Conservation (phyloP, 495 filamentous ascomycete species). For the Echria macrotheca region DNA sequence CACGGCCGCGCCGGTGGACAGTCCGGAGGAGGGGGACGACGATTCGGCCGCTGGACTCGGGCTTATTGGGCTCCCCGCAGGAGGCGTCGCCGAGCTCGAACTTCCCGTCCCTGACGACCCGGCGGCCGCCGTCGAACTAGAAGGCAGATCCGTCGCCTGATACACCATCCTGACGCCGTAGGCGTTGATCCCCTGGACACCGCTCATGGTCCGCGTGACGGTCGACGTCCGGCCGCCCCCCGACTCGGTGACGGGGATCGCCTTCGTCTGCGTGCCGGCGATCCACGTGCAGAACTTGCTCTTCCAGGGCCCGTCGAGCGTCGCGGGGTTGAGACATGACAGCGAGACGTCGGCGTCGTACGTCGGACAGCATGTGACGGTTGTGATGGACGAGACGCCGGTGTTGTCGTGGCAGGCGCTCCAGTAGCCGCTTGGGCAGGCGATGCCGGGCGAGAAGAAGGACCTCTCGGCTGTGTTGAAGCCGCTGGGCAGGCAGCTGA, state of each 20-base stretch:
- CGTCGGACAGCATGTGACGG: conserved; percentile 25
- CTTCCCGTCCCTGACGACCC: background rate
- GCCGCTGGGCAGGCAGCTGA: conserved; percentile 18
- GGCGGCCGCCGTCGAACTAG: background rate
- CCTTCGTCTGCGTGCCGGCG: background rate
- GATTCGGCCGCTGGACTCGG: background rate
- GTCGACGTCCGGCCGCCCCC: conserved; percentile 9
- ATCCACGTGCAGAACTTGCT: conserved; percentile 21
- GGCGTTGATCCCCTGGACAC: conserved; percentile 16
- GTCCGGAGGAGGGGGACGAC: background rate
- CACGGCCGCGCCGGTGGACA: conserved; percentile 16
- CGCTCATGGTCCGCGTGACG: background rate
- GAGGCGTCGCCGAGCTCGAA: background rate
- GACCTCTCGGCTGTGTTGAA: conserved; percentile 14
- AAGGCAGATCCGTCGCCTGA: conserved; percentile 15
- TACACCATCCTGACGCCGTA: conserved; percentile 25
- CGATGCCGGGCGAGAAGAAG: conserved; percentile 25
- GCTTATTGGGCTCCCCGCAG: background rate
- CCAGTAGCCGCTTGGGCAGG: conserved; percentile 24
- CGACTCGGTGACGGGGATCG: conserved; percentile 12
- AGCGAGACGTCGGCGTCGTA: conserved; percentile 10
- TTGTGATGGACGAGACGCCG: conserved; percentile 20
- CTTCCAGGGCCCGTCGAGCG: conserved; percentile 9
- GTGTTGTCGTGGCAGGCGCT: conserved; percentile 16
- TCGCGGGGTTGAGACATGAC: conserved; percentile 14